A percentile compares a stretch with the other conserved stretches of the same genome.
phyloP scores from a whole-genome alignment of 805 yeast species.

The Suhomyces vadensis region DNA sequence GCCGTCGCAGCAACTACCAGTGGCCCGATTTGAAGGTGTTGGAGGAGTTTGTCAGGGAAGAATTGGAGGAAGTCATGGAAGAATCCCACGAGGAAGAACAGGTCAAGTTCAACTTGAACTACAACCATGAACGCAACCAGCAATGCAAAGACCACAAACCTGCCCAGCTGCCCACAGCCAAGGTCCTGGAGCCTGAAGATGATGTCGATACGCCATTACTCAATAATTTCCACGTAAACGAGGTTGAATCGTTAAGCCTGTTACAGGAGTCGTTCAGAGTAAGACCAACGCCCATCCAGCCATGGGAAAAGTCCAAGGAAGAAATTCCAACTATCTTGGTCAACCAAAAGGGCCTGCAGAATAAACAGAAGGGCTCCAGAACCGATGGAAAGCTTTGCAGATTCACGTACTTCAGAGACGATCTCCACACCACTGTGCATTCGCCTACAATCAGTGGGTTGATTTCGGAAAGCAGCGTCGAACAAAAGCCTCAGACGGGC shows the following conservation, averaged over 20 bases:
- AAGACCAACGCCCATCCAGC: constrained; percentile 72
- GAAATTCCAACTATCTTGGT: constrained; percentile 32
- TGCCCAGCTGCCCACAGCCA: not conserved
- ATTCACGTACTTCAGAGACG: constrained; percentile 91
- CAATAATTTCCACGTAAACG: constrained; percentile 31
- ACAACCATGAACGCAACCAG: constrained; percentile 18
- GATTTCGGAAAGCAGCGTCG: constrained; percentile 8
- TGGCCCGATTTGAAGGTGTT: constrained; percentile 88
- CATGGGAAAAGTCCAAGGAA: constrained; percentile 57
- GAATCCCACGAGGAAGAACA: constrained; percentile 21
- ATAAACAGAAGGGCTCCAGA: not conserved
- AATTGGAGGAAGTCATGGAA: constrained; percentile 42
- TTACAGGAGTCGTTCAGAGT: constrained; percentile 45
- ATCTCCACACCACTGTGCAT: constrained; percentile 84
- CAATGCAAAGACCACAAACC: not conserved
- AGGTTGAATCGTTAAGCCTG: constrained; percentile 43
- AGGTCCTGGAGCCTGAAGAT: not conserved
- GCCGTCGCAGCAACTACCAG: constrained; percentile 24
- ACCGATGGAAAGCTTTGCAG: constrained; percentile 45
- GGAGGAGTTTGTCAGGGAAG: constrained; percentile 76
- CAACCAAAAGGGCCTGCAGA: constrained; percentile 7
- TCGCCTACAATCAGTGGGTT: constrained; percentile 86
- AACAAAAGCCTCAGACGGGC: not conserved
- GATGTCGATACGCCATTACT: constrained; percentile 33
- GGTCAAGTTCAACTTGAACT: constrained; percentile 34